phyloP scores from a whole-genome alignment of 1,139 yeast genomes.

The Lodderomyces orthopsilosis region DNA sequence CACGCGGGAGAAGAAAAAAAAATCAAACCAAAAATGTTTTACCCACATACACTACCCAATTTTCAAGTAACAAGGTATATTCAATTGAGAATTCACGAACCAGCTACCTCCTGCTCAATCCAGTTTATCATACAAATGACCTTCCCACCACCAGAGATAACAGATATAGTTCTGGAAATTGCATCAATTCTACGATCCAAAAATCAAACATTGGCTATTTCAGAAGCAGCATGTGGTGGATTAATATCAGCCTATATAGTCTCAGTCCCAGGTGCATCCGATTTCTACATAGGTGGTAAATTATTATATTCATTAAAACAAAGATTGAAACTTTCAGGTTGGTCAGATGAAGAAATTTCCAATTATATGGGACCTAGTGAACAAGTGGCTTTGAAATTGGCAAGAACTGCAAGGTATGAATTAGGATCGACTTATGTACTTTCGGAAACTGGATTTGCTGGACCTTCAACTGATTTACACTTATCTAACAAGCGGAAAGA shows the following conservation, averaged over 20 bases:
- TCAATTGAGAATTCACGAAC: not conserved
- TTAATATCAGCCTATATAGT: constrained; percentile 75
- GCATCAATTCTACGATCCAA: constrained; percentile 52
- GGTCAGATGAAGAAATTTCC: constrained; percentile 68
- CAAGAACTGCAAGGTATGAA: constrained; percentile 75
- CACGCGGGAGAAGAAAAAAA: constrained; percentile 1
- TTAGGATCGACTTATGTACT: constrained; percentile 79
- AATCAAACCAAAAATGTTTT: not conserved
- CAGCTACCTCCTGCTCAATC: not conserved
- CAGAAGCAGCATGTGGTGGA: constrained; percentile 92
- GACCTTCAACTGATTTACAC: constrained; percentile 57
- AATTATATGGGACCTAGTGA: constrained; percentile 81
- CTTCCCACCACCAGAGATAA: constrained; percentile 63
- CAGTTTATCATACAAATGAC: constrained; percentile 24
- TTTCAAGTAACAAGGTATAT: too few relatives aligned
- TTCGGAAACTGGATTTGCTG: constrained; percentile 87
- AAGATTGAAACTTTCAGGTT: constrained; percentile 71
- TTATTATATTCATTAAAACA: constrained; percentile 75
- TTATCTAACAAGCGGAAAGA: constrained; percentile 20
- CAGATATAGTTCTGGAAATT: constrained; percentile 50
- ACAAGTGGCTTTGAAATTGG: constrained; percentile 69
- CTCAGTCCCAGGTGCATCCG: constrained; percentile 81
- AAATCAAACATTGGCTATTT: constrained; percentile 67
- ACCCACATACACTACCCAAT: not conserved
- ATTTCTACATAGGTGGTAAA: constrained; percentile 81